Percentiles rank a stretch among this genome's conserved stretches.
Conservation (phyloP, 768 basidiomycete species). For the Tremella yokohamensis region DNA sequence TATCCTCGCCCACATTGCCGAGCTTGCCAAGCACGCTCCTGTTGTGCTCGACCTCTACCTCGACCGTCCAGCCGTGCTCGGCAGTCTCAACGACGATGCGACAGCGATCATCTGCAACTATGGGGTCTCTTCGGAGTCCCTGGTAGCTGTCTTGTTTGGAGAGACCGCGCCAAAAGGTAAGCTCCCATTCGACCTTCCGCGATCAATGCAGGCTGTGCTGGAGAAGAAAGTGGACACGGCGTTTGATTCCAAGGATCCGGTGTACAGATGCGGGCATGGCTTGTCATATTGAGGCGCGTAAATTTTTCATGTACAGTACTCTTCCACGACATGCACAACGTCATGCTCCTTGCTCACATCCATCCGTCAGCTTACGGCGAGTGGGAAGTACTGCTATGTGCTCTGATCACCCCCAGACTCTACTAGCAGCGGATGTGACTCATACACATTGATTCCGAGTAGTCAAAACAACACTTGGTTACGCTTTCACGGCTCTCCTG, state of each 20-base stretch:
- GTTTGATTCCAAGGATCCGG: conserved; percentile 9
- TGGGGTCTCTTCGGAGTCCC: conserved; percentile 7
- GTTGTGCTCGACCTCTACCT: conserved; percentile 12
- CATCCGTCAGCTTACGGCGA: too few relatives aligned
- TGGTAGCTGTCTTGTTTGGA: conserved; percentile 7
- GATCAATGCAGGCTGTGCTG: conserved; percentile 8
- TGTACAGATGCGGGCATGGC: conserved; percentile 11
- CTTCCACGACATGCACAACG: too few relatives aligned
- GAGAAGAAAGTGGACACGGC: conserved; percentile 9
- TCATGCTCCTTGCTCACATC: too few relatives aligned
- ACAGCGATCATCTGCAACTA: conserved; percentile 10
- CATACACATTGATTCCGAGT: too few relatives aligned
- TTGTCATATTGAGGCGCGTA: conserved; percentile 4
- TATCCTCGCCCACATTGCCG: conserved; percentile 6
- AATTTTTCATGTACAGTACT: too few relatives aligned
- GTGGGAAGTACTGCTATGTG: too few relatives aligned
- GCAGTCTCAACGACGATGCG: conserved; percentile 2
- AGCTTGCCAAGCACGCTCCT: conserved; percentile 9
- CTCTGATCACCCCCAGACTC: too few relatives aligned
- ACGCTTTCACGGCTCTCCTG: too few relatives aligned
- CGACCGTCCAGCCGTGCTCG: conserved; percentile 12
- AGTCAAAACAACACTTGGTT: too few relatives aligned
- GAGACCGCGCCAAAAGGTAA: conserved; percentile 9
- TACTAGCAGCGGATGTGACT: too few relatives aligned
- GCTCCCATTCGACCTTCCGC: conserved; percentile 12